Evolutionary conservation across 306 rosid species (phyloP).

Genomic region (Mimosa pudica): DNA sequence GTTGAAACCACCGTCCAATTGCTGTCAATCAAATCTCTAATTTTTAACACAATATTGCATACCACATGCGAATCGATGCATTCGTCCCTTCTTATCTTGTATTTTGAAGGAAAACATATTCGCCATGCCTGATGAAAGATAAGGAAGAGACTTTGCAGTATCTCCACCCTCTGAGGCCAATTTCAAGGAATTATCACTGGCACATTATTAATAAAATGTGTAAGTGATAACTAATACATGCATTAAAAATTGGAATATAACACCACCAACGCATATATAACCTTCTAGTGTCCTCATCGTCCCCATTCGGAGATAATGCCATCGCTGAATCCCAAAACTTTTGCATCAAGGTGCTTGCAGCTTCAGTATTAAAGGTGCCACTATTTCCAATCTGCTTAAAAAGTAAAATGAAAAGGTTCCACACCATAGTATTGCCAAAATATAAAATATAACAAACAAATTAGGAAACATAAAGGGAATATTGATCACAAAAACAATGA

Average conservation of each 20-base stretch:
- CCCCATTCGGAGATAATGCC: constrained; percentile 72
- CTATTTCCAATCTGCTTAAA: constrained; percentile 71
- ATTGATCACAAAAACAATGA: not conserved
- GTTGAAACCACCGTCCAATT: constrained; percentile 22
- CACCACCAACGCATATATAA: constrained; percentile 23
- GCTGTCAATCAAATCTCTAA: constrained; percentile 28
- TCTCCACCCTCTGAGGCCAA: constrained; percentile 89
- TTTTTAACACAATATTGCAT: constrained; percentile 38
- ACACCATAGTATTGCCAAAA: not conserved
- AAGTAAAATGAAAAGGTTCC: constrained; percentile 29
- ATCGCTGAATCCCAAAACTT: constrained; percentile 99
- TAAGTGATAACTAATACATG: constrained; percentile 30
- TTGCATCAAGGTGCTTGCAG: constrained; percentile 81
- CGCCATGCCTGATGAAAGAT: constrained; percentile 49
- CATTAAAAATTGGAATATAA: constrained; percentile 20
- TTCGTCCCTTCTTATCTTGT: constrained; percentile 85
- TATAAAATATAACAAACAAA: not conserved
- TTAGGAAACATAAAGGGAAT: not conserved
- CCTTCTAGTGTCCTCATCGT: constrained; percentile 87
- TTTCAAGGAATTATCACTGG: constrained; percentile 81
- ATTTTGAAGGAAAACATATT: constrained; percentile 77
- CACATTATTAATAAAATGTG: constrained; percentile 30
- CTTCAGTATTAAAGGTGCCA: constrained; percentile 62
- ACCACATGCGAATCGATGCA: constrained; percentile 94
- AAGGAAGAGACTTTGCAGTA: constrained; percentile 60